Percentiles rank a stretch among this genome's conserved stretches.
Evolutionary conservation across 129 eudicot genomes (phyloP).

Genomic region (Saussurea involucrata): DNA sequence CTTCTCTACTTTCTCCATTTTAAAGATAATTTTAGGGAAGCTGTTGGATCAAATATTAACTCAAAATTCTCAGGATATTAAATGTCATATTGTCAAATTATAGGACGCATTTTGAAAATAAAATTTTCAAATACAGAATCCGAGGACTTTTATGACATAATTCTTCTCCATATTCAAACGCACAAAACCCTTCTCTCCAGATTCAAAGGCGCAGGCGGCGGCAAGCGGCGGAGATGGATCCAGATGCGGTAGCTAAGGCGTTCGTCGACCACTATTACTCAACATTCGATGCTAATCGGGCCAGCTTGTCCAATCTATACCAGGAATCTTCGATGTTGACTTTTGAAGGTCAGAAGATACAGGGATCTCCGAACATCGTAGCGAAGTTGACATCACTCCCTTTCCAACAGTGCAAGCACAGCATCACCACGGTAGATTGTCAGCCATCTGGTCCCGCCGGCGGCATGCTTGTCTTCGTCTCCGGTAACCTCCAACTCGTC

Average conservation of each 20-base stretch:
- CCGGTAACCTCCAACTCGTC: slow-evolving; percentile 57
- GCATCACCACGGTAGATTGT: slow-evolving; percentile 55
- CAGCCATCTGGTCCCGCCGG: slow-evolving; percentile 68
- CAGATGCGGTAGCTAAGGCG: slow-evolving; percentile 52
- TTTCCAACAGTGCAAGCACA: slow-evolving; percentile 67
- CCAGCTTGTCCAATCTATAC: slow-evolving; percentile 37
- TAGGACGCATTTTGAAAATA: background rate
- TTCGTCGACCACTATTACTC: slow-evolving; percentile 69
- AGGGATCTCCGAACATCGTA: slow-evolving; percentile 42
- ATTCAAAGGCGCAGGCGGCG: slow-evolving; percentile 3
- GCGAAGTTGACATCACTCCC: slow-evolving; percentile 57
- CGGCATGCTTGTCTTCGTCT: slow-evolving; percentile 57
- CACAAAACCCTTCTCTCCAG: slow-evolving; percentile 12
- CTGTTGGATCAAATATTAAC: too few species aligned
- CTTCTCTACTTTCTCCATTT: too few species aligned
- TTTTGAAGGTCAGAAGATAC: slow-evolving; percentile 63
- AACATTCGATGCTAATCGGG: slow-evolving; percentile 52
- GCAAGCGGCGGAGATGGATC: slow-evolving; percentile 47
- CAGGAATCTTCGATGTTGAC: slow-evolving; percentile 57
- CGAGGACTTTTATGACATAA: background rate
- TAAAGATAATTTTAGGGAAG: too few species aligned
- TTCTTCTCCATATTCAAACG: background rate
- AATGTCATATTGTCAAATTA: background rate
- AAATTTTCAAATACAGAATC: background rate
- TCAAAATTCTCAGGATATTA: too few species aligned